phyloP scores from a whole-genome alignment of 2,329 filamentous ascomycete species.

The Colletotrichum filicis region DNA sequence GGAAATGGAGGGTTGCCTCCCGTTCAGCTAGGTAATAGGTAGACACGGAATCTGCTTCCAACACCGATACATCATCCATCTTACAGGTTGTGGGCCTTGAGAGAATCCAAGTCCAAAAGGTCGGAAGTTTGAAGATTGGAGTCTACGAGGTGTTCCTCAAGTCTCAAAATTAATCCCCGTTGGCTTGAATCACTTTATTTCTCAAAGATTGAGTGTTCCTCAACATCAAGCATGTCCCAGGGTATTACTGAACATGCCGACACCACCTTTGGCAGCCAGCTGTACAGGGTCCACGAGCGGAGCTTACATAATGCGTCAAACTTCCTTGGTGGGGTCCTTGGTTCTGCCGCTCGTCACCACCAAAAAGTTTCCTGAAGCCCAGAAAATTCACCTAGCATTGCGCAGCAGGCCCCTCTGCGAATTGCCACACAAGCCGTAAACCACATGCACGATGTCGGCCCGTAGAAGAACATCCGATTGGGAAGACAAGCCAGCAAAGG shows the following conservation, averaged over 20 bases:
- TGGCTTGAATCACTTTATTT: too few relatives aligned
- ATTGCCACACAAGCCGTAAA: constrained; percentile 2
- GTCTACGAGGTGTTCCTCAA: too few relatives aligned
- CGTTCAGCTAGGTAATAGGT: too few relatives aligned
- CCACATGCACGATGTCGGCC: constrained; percentile 14
- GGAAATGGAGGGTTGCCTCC: too few relatives aligned
- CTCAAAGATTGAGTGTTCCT: too few relatives aligned
- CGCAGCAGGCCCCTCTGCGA: neutral
- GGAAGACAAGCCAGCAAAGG: constrained; percentile 35
- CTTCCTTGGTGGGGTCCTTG: constrained; percentile 3
- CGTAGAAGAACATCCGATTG: constrained; percentile 31
- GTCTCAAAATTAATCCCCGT: too few relatives aligned
- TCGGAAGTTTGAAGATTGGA: too few relatives aligned
- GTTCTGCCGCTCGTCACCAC: constrained; percentile 35
- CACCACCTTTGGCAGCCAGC: too few relatives aligned
- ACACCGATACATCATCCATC: too few relatives aligned
- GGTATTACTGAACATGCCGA: neutral
- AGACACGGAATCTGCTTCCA: too few relatives aligned
- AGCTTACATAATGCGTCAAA: constrained; percentile 13
- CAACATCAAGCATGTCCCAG: neutral
- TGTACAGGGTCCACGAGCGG: neutral
- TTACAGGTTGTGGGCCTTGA: too few relatives aligned
- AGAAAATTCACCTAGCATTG: constrained; percentile 35
- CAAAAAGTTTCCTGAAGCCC: constrained; percentile 37
- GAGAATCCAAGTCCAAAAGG: too few relatives aligned